Conservation (phyloP, 495 filamentous ascomycete genomes). For the Durotheca rogersii region DNA sequence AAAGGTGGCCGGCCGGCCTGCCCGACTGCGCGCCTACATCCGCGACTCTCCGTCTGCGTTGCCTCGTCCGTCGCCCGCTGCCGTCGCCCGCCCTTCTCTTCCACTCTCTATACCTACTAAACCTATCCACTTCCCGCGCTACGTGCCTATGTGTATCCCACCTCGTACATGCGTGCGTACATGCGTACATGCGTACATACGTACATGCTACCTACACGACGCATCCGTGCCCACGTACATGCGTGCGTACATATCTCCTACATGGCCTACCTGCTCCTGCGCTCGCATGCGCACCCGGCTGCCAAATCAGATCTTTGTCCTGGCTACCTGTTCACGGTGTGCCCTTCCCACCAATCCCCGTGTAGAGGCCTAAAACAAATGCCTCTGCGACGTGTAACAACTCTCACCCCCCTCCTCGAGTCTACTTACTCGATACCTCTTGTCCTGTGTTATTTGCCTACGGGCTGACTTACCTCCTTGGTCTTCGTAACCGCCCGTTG, state of each 20-base stretch:
- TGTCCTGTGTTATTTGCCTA: too few species aligned
- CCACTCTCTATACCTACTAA: slow-evolving; percentile 32
- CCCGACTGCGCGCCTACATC: too few species aligned
- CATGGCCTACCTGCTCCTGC: slow-evolving; percentile 31
- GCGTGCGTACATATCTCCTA: slow-evolving; percentile 34
- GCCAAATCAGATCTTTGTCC: slow-evolving; percentile 22
- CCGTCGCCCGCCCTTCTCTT: too few species aligned
- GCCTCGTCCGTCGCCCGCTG: too few species aligned
- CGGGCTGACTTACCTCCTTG: too few species aligned
- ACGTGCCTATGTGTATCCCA: slow-evolving; percentile 37
- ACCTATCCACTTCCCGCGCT: slow-evolving; percentile 37
- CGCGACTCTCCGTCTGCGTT: too few species aligned
- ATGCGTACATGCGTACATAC: slow-evolving; percentile 35
- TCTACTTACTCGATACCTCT: too few species aligned
- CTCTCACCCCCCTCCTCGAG: slow-evolving; percentile 33
- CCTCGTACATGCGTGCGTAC: slow-evolving; percentile 37
- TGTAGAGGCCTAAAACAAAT: slow-evolving; percentile 34
- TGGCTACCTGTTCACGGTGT: slow-evolving; percentile 15
- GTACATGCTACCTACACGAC: slow-evolving; percentile 36
- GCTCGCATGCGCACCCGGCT: slow-evolving; percentile 23
- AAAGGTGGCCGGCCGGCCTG: too few species aligned
- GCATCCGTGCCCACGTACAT: too few species aligned
- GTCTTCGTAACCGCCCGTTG: slow-evolving; percentile 37
- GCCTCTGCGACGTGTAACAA: slow-evolving; percentile 47
- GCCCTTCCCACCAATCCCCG: slow-evolving; percentile 20